Percentiles rank a stretch among this genome's conserved stretches.
phyloP scores from a whole-genome alignment of 257 asterid species.

The Thymus quinquecostatus region DNA sequence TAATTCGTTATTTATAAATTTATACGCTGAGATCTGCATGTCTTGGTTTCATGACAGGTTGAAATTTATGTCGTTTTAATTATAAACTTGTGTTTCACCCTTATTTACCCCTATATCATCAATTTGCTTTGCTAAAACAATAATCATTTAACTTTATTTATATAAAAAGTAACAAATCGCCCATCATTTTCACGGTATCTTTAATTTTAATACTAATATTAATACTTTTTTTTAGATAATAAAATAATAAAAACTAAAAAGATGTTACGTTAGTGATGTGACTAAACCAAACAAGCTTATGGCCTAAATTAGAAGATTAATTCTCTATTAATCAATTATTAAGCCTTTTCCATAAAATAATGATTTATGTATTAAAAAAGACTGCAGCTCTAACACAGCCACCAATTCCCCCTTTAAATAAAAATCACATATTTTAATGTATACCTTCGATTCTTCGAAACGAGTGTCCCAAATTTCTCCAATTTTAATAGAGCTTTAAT shows the following conservation, averaged over 20 bases:
- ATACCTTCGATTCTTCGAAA: slow-evolving; percentile 12
- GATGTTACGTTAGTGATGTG: slow-evolving; percentile 11
- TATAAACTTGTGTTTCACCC: too few species aligned
- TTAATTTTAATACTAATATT: neutral
- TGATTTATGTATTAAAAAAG: slow-evolving; percentile 32
- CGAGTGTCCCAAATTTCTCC: slow-evolving; percentile 40
- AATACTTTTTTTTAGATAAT: neutral
- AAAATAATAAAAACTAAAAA: neutral
- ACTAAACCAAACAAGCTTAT: neutral
- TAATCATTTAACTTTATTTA: neutral
- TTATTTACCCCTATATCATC: too few species aligned
- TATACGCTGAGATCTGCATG: too few species aligned
- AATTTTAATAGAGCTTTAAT: neutral
- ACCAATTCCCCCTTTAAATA: slow-evolving; percentile 16
- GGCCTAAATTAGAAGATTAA: neutral
- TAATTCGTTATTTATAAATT: too few species aligned
- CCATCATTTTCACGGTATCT: neutral
- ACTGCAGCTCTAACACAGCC: slow-evolving; percentile 40
- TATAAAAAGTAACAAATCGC: neutral
- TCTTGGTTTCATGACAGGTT: too few species aligned
- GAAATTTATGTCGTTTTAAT: too few species aligned
- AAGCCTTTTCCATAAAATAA: neutral
- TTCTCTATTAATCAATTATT: neutral
- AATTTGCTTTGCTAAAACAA: too few species aligned
- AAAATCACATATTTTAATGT: slow-evolving; percentile 28